A percentile compares a stretch with the other conserved stretches of the same genome.
Conservation (phyloP, 306 rosid species). For the Pachyrhizus erosus region DNA sequence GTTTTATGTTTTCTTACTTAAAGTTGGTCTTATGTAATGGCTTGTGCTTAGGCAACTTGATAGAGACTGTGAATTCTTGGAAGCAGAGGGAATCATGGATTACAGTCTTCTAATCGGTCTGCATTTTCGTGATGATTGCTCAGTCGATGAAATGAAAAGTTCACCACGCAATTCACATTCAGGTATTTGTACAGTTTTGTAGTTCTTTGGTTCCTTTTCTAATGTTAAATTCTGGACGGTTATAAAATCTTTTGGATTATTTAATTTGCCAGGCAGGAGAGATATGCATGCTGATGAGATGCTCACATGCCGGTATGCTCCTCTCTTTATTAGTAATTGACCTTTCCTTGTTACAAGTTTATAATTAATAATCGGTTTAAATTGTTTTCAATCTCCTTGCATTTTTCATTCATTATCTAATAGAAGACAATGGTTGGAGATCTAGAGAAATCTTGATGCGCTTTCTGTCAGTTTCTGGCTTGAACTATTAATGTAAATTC, state of each 20-base stretch:
- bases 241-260: constrained; percentile 31
- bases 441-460: constrained; percentile 24
- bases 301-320: constrained; percentile 52
- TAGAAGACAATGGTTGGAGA: constrained; percentile 3
- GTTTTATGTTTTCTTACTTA: neutral
- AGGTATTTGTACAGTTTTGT: constrained; percentile 36
- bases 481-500: constrained; percentile 35
- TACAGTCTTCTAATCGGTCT: constrained; percentile 67
- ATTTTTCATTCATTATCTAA: constrained; percentile 24
- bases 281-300: constrained; percentile 44
- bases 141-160: constrained; percentile 49
- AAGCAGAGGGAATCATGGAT: constrained; percentile 71
- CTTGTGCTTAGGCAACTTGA: constrained; percentile 63
- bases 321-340: constrained; percentile 1
- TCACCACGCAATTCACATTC: constrained; percentile 39
- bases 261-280: constrained; percentile 49
- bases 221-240: constrained; percentile 19
- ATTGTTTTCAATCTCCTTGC: neutral
- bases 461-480: constrained; percentile 31
- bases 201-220: neutral
- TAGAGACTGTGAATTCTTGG: constrained; percentile 64
- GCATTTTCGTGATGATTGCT: constrained; percentile 57
- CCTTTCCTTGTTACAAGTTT: constrained; percentile 7
- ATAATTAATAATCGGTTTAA: neutral
- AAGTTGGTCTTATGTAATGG: constrained; percentile 35